Evolutionary conservation across 2,329 filamentous ascomycete species (phyloP).

Genomic region (Venturia carpophila): DNA sequence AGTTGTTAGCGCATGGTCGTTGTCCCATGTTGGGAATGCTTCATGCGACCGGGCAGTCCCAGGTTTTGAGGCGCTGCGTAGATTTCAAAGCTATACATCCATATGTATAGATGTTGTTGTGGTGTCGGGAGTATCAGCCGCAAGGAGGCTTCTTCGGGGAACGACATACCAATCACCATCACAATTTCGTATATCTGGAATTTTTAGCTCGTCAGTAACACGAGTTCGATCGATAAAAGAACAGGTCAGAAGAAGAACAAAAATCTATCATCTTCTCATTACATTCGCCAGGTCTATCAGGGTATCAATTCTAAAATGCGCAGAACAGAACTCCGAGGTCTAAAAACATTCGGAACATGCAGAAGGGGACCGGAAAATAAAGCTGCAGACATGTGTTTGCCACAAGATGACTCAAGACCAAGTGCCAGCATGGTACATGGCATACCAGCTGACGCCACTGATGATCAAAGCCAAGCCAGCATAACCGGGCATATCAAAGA

Average conservation of each 20-base stretch:
- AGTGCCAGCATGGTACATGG: conserved; percentile 15
- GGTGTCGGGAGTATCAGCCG: no score
- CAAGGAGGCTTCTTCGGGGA: no score
- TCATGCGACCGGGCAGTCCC: no score
- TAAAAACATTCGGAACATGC: background rate
- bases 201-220: background rate
- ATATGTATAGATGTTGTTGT: no score
- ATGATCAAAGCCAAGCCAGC: conserved; percentile 12
- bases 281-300: background rate
- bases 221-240: background rate
- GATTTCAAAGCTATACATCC: no score
- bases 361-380: background rate
- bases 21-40: no score
- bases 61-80: no score
- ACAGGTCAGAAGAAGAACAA: background rate
- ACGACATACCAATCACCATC: no score
- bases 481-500: conserved; percentile 12
- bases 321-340: background rate
- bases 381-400: background rate
- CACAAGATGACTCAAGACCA: conserved; percentile 1
- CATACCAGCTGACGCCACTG: conserved; percentile 13
- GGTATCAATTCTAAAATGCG: conserved; percentile 5
- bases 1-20: no score
- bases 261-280: background rate
- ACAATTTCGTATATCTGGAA: no score